phyloP scores from a whole-genome alignment of 768 basidiomycete species.

The Rhodotorula babjevae region DNA sequence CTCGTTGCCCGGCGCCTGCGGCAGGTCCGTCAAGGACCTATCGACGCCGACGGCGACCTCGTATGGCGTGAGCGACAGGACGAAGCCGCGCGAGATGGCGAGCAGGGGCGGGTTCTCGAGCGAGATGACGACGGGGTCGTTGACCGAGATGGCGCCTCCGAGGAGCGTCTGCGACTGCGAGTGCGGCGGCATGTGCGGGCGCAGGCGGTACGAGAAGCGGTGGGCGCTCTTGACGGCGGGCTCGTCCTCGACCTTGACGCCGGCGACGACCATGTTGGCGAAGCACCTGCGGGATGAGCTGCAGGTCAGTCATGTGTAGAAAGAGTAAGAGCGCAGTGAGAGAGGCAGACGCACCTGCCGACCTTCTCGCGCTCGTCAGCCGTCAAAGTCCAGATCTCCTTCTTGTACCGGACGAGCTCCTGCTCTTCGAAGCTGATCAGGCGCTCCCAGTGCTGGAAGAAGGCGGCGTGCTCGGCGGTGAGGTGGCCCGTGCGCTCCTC shows the following conservation, averaged over 20 bases:
- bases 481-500: conserved; percentile 75
- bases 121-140: conserved; percentile 81
- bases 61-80: conserved; percentile 63
- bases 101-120: conserved; percentile 74
- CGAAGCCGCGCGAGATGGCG: conserved; percentile 76
- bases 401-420: conserved; percentile 74
- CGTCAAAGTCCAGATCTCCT: conserved; percentile 88
- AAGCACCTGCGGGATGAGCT: conserved; percentile 56
- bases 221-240: conserved; percentile 47
- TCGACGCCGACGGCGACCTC: conserved; percentile 75
- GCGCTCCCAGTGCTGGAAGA: conserved; percentile 87
- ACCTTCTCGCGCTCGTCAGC: conserved; percentile 70
- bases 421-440: conserved; percentile 81
- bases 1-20: conserved; percentile 40
- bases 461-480: conserved; percentile 60
- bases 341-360: conserved; percentile 55
- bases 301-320: not conserved
- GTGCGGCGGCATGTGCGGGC: conserved; percentile 24
- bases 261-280: conserved; percentile 64
- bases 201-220: conserved; percentile 71
- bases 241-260: not conserved
- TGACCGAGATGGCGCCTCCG: conserved; percentile 69
- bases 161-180: conserved; percentile 50
- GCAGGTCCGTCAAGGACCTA: conserved; percentile 50
- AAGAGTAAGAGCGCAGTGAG: not conserved